These are phyloP conservation scores for Solanum etuberosum DNA, from an alignment of 257 asterid genomes.

Conservation along the genomic window DNA sequence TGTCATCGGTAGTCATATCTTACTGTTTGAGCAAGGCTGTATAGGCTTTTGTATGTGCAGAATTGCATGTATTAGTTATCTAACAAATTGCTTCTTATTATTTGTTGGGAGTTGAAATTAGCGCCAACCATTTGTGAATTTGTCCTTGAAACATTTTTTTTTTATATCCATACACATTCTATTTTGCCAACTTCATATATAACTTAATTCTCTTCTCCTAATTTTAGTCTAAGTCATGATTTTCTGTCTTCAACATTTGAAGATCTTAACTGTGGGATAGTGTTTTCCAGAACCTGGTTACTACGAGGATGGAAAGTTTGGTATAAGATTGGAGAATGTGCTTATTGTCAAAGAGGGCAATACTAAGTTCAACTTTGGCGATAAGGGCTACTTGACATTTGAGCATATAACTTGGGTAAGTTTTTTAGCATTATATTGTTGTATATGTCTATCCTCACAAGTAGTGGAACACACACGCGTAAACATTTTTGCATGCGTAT, in stretches of 20 bases:
- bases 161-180: not conserved
- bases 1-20: not conserved
- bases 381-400: conserved; percentile 62
- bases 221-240: not conserved
- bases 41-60: not conserved
- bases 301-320: conserved; percentile 93
- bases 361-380: conserved; percentile 85
- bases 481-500: not conserved
- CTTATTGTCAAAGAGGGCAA: conserved; percentile 73
- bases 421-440: conserved; percentile 5
- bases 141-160: not conserved
- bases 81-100: not conserved
- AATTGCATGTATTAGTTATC: not conserved
- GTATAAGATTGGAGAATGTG: conserved; percentile 91
- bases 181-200: not conserved
- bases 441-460: not conserved
- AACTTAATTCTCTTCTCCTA: not conserved
- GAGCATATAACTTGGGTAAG: conserved; percentile 95
- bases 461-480: not conserved
- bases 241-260: not conserved
- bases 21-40: not conserved
- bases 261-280: conserved; percentile 1
- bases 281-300: conserved; percentile 82
- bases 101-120: not conserved
- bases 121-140: not conserved